Evolutionary conservation across 495 filamentous ascomycete genomes (phyloP), one percentile per base, ranked within the genome.

Genomic region (Pseudomonodictys pantanalensis): DNA sequence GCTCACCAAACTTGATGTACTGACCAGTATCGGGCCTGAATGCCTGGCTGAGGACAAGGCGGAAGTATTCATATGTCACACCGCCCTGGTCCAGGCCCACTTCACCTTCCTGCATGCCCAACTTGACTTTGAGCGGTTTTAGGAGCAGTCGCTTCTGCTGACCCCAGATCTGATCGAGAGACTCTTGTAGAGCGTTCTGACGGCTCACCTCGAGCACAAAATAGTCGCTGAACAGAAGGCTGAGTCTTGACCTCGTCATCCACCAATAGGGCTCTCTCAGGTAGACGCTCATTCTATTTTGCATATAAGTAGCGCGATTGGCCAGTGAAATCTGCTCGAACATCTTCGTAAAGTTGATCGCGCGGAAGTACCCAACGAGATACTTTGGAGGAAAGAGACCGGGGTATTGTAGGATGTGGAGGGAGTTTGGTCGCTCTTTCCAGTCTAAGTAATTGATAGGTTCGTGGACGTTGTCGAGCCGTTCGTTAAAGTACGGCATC

Each of bases 41-140:
- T 2, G 86, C 87, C 67, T 95, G 86, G 4, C 78, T 82, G 63
- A 95, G 83, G 49, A 88, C 83, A 33, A 96, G 66, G 29, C 88
- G 83, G 75, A 98, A 97, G 73, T 96, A 97, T 57, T 98, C 93
- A 68, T 92, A 91, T 59, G 95, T 90, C 3, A 97, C 90, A 47
- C 93, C 93, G 52, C 93, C 93, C 54, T 91, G 88, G 73, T 98
- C 93, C 18, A 92, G 79, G 1, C 93, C 93, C 67, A 95, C 87
- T 73, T 97, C 93, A 15, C 91, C 90, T 56, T 80, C 79, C 20
- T 84, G 79, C 68, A 88, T 86, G 3, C 89, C 90, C 62, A 97
- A 83, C 42, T 88, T 84, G 26, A 98, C 87, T 60, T 95, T 96
- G 25, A 98, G 75, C 0, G 93, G 93, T 28, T 87, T 81, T 72